Percentiles rank a stretch among this genome's conserved stretches.
Evolutionary conservation across 2,329 filamentous ascomycete species (phyloP).

Genomic region (Colletotrichum navitas): DNA sequence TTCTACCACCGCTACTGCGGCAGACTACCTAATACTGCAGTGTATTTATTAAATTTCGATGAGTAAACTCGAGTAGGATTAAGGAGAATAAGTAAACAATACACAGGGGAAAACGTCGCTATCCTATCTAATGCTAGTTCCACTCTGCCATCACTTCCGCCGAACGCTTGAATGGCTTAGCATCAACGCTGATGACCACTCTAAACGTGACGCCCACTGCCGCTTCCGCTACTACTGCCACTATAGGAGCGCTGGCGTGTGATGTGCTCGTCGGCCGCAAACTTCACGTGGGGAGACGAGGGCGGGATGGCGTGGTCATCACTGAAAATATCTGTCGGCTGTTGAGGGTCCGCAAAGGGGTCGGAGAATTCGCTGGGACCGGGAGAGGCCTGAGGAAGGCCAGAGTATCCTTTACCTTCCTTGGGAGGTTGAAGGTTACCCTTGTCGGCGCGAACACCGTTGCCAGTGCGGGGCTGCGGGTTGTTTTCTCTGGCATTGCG

Average conservation of each 20-base stretch:
- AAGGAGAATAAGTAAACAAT: background rate
- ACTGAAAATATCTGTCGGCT: conserved; percentile 3
- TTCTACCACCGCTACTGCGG: background rate
- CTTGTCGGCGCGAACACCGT: conserved; percentile 22
- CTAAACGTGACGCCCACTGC: conserved; percentile 8
- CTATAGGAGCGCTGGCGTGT: conserved; percentile 1
- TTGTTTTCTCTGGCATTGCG: conserved; percentile 24
- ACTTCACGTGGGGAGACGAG: conserved; percentile 27
- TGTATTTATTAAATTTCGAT: conserved; percentile 10
- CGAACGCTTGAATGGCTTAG: background rate
- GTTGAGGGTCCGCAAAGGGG: conserved; percentile 31
- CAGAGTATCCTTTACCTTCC: conserved; percentile 20
- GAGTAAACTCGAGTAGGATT: too few relatives aligned
- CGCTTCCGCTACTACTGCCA: conserved; percentile 17
- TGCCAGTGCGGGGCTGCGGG: conserved; percentile 8
- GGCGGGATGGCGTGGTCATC: conserved; percentile 10
- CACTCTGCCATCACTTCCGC: background rate
- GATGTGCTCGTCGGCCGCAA: conserved; percentile 26
- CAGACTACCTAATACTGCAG: conserved; percentile 27
- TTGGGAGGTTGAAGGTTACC: conserved; percentile 8
- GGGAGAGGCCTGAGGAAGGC: conserved; percentile 23
- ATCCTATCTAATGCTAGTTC: conserved; percentile 13
- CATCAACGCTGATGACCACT: background rate
- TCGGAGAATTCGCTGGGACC: conserved; percentile 9
- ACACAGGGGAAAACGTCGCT: conserved; percentile 16